phyloP scores from a whole-genome alignment of 441 rosid species.

The Euphorbia celastroides region DNA sequence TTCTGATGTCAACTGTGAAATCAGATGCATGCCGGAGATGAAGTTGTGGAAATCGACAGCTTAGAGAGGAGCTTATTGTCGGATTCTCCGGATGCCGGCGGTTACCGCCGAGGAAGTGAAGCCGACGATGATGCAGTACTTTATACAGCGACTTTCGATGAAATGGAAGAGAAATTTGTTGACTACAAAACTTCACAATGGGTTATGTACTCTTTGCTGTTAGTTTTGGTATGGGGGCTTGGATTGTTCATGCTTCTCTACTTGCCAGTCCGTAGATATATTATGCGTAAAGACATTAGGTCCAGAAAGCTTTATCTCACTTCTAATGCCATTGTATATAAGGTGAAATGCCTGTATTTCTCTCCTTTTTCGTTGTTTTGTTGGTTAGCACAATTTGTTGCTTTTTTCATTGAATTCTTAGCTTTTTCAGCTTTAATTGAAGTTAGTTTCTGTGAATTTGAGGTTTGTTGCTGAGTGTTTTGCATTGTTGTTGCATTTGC shows the following conservation, averaged over 20 bases:
- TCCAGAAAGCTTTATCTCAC: slow-evolving; percentile 68
- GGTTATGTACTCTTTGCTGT: slow-evolving; percentile 53
- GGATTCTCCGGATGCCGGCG: slow-evolving; percentile 9
- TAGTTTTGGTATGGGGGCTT: slow-evolving; percentile 60
- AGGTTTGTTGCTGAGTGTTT: background rate
- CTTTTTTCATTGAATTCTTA: too few relatives aligned
- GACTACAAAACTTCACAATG: slow-evolving; percentile 52
- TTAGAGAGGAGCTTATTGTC: slow-evolving; percentile 46
- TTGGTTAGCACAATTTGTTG: too few relatives aligned
- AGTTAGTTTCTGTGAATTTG: too few relatives aligned
- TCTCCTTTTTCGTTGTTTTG: too few relatives aligned
- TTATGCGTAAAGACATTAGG: slow-evolving; percentile 49
- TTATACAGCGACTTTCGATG: slow-evolving; percentile 48
- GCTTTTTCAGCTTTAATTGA: too few relatives aligned
- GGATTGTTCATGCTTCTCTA: slow-evolving; percentile 64
- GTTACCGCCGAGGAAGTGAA: slow-evolving; percentile 21
- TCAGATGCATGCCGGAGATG: slow-evolving; percentile 45
- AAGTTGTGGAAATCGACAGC: slow-evolving; percentile 52
- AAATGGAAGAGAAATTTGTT: slow-evolving; percentile 51
- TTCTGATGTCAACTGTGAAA: background rate
- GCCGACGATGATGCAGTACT: slow-evolving; percentile 38
- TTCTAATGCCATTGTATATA: slow-evolving; percentile 10
- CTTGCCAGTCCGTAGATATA: slow-evolving; percentile 53
- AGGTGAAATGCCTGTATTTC: too few relatives aligned
- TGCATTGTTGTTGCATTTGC: too few relatives aligned